These are phyloP conservation scores for Coemansia sp. DNA, from an alignment of 192 early-diverging fungal species.

Conservation along the genomic window DNA sequence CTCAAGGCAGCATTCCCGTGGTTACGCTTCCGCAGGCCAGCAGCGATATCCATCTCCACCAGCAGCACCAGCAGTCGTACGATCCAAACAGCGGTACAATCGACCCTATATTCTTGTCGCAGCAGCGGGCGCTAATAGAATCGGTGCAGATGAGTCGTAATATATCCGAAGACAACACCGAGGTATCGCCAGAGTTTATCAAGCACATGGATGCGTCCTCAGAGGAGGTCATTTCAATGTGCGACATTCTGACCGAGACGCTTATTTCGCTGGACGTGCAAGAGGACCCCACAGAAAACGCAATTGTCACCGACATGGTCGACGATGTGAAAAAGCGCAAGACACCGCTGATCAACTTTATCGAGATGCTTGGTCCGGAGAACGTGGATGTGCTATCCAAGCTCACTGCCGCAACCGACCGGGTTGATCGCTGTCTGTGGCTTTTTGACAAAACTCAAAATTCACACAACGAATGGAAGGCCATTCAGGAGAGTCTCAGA, in stretches of 20 bases:
- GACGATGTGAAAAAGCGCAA: slow-evolving; percentile 34
- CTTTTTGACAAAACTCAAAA: slow-evolving; percentile 38
- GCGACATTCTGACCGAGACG: slow-evolving; percentile 50
- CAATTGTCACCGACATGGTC: slow-evolving; percentile 37
- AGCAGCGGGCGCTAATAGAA: slow-evolving; percentile 33
- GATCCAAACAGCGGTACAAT: neutral
- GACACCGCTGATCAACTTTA: slow-evolving; percentile 34
- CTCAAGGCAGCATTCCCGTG: slow-evolving; percentile 21
- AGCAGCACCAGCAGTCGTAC: slow-evolving; percentile 4
- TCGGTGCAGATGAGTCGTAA: slow-evolving; percentile 6
- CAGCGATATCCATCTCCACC: neutral
- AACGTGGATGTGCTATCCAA: slow-evolving; percentile 19
- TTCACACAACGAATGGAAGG: slow-evolving; percentile 48
- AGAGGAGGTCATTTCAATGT: slow-evolving; percentile 31
- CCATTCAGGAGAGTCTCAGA: slow-evolving; percentile 46
- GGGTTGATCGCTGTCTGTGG: slow-evolving; percentile 38
- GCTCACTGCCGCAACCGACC: slow-evolving; percentile 22
- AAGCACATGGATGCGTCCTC: slow-evolving; percentile 38
- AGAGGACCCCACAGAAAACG: slow-evolving; percentile 39
- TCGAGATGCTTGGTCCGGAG: slow-evolving; percentile 32
- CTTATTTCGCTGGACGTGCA: slow-evolving; percentile 39
- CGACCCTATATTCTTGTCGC: slow-evolving; percentile 32
- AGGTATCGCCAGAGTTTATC: slow-evolving; percentile 32
- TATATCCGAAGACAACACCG: slow-evolving; percentile 6
- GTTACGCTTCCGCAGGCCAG: neutral